Evolutionary conservation across 1,284 basidiomycete genomes (phyloP).

Genomic region (Apiotrichum montevideense): DNA sequence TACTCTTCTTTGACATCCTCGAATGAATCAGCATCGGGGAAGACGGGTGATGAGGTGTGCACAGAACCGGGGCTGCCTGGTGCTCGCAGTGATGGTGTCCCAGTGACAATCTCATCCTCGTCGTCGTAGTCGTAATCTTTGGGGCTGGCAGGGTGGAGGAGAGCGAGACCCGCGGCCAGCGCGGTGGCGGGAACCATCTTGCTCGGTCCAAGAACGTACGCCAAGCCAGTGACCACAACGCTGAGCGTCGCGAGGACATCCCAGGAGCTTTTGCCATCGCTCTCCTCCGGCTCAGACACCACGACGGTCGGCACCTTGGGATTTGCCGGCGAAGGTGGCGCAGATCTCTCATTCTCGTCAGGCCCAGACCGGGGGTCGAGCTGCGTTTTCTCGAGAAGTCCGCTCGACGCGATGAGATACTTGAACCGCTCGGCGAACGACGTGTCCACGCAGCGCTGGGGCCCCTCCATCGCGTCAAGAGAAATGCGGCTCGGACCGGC

Average conservation of each 20-base stretch:
- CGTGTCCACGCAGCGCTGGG: slow-evolving; percentile 5
- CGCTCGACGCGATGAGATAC: slow-evolving; percentile 38
- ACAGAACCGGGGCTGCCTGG: neutral
- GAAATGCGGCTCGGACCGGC: neutral
- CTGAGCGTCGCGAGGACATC: neutral
- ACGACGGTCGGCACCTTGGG: neutral
- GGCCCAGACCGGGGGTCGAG: neutral
- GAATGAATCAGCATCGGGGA: neutral
- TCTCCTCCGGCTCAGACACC: neutral
- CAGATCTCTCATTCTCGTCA: neutral
- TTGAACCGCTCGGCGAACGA: slow-evolving; percentile 39
- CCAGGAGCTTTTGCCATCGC: neutral
- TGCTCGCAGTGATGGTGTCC: too few species aligned
- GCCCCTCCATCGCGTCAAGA: neutral
- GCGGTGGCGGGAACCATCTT: slow-evolving; percentile 5
- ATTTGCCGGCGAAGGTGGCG: neutral
- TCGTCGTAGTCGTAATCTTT: neutral
- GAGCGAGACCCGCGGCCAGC: slow-evolving; percentile 5
- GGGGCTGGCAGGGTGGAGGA: neutral
- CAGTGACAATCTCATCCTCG: neutral
- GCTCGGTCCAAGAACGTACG: slow-evolving; percentile 1
- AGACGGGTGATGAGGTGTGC: neutral
- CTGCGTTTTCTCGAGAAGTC: slow-evolving; percentile 30
- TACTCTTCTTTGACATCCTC: neutral
- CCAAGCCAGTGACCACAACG: neutral